Conservation (phyloP, 179 eudicot genomes). For the Vitellaria paradoxa region DNA sequence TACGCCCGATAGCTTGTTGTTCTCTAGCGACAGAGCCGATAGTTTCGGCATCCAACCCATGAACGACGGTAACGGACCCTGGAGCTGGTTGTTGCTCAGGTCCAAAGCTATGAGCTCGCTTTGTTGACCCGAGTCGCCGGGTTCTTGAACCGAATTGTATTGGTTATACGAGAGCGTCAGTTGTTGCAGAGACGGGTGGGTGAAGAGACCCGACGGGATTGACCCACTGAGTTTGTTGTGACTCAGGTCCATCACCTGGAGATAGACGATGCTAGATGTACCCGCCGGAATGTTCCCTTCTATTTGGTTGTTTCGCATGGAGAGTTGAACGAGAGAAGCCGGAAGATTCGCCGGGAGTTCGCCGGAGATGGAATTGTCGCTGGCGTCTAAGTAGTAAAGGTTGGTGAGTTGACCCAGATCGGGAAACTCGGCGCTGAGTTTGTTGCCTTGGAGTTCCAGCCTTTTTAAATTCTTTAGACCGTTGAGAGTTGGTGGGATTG, state of each 20-base stretch:
- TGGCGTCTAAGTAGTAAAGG: slow-evolving; percentile 44
- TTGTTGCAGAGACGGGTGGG: slow-evolving; percentile 65
- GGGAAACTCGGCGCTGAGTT: slow-evolving; percentile 58
- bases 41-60: slow-evolving; percentile 73
- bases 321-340: slow-evolving; percentile 37
- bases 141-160: slow-evolving; percentile 38
- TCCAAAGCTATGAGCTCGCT: slow-evolving; percentile 27
- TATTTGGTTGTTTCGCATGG: slow-evolving; percentile 48
- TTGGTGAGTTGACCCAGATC: slow-evolving; percentile 44
- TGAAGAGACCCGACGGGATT: slow-evolving; percentile 54
- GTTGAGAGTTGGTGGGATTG: slow-evolving; percentile 39
- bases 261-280: slow-evolving; percentile 7
- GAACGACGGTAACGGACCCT: slow-evolving; percentile 67
- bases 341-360: slow-evolving; percentile 44
- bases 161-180: slow-evolving; percentile 52
- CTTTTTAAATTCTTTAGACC: slow-evolving; percentile 37
- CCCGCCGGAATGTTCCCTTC: slow-evolving; percentile 35
- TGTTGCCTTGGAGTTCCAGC: slow-evolving; percentile 63
- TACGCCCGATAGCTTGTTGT: slow-evolving; percentile 60
- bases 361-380: slow-evolving; percentile 62
- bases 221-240: slow-evolving; percentile 56
- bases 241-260: slow-evolving; percentile 85
- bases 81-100: slow-evolving; percentile 49
- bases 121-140: slow-evolving; percentile 22
- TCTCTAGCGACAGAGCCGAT: slow-evolving; percentile 63